Conservation (phyloP, 129 eudicot species). For the Calendula officinalis region DNA sequence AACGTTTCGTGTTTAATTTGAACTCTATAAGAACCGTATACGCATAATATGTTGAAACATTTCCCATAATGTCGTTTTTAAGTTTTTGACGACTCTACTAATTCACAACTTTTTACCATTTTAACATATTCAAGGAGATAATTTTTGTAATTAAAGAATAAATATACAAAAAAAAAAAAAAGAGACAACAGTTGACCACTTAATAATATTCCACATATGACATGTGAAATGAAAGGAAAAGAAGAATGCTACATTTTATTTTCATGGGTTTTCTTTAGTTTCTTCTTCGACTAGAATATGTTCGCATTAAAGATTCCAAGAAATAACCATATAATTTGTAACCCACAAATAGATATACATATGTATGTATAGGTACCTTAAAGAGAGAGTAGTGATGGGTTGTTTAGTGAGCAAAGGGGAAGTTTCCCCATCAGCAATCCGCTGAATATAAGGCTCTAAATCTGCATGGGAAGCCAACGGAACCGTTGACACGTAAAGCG, state of each 20-base stretch:
- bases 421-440: conserved; percentile 78
- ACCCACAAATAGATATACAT: not conserved
- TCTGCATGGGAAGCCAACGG: conserved; percentile 77
- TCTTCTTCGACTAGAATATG: too few relatives aligned
- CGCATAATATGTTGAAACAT: not conserved
- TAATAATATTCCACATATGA: not conserved
- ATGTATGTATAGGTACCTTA: conserved; percentile 38
- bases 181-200: not conserved
- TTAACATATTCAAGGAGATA: not conserved
- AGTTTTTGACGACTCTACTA: too few relatives aligned
- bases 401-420: conserved; percentile 60
- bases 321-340: not conserved
- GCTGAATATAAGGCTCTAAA: conserved; percentile 71
- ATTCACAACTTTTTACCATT: not conserved
- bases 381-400: conserved; percentile 67
- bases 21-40: not conserved
- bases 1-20: too few relatives aligned
- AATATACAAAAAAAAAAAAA: not conserved
- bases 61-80: not conserved
- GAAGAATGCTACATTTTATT: not conserved
- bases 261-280: too few relatives aligned
- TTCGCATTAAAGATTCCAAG: too few relatives aligned
- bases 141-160: not conserved
- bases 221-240: not conserved
- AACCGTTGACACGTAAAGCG: conserved; percentile 49